Evolutionary conservation across 2,329 filamentous ascomycete species (phyloP).

Genomic region (Fusarium cicatricum): DNA sequence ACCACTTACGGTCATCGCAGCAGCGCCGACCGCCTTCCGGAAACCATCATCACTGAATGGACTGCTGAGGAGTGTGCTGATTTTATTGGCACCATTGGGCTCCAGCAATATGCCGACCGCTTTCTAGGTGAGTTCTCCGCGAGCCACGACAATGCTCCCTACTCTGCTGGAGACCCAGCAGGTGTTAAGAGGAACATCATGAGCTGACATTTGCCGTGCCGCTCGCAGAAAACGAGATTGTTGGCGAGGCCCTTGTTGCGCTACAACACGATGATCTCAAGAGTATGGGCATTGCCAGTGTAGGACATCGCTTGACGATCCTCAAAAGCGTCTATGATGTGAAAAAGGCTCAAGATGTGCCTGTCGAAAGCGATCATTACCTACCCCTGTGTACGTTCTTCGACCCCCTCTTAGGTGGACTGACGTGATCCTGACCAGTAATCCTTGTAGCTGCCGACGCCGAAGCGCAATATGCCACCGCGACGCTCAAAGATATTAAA

Average conservation of each 20-base stretch:
- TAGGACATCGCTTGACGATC: constrained; percentile 93
- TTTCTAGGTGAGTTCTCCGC: constrained; percentile 75
- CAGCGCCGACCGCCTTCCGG: constrained; percentile 72
- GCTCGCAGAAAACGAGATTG: constrained; percentile 84
- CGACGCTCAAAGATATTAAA: constrained; percentile 92
- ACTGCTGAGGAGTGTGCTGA: constrained; percentile 88
- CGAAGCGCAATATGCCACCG: constrained; percentile 83
- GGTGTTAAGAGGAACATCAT: neutral
- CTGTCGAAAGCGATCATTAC: constrained; percentile 92
- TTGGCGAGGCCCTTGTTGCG: constrained; percentile 88
- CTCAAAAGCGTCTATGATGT: constrained; percentile 96
- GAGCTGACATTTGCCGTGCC: constrained; percentile 29
- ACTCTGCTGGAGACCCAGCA: neutral
- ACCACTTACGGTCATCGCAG: constrained; percentile 77
- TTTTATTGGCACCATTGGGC: constrained; percentile 80
- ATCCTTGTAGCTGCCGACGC: constrained; percentile 79
- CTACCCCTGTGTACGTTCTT: constrained; percentile 78
- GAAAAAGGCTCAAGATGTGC: constrained; percentile 92
- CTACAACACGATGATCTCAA: constrained; percentile 93
- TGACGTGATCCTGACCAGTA: constrained; percentile 32
- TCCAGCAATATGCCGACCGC: constrained; percentile 82
- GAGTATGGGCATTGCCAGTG: constrained; percentile 91
- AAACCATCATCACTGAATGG: constrained; percentile 82
- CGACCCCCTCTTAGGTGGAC: constrained; percentile 21
- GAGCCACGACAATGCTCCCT: neutral